Base-by-base conservation (phyloP, 768 basidiomycete species). In the Albatrellus ellisii region DNA sequence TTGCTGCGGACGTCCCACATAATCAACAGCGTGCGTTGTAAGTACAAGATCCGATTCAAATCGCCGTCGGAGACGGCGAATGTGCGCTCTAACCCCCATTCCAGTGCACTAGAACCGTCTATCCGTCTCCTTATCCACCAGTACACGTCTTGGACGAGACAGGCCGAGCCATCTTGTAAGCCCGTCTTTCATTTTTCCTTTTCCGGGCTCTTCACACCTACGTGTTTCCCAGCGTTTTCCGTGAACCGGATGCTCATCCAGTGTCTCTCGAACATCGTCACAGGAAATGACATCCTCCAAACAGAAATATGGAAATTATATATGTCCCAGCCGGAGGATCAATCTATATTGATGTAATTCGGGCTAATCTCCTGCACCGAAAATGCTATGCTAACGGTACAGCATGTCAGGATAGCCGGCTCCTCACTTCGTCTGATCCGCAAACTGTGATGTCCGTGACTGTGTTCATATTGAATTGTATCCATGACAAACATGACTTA, bases 181-280 rank as follows among this genome's bases (percentile, higher is more conserved):
- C 43, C 47, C 18, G 31, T 14, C 36, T 26, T 8, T n/a, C 12
- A 11, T 22, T 24, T 21, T 24, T 11, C 20, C 36, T 21, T 18
- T 26, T 20, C 9, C 8, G 27, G 6, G 12, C 26, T 18, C 4
- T 22, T 18, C 20, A 7, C 29, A 10, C 9, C n/a, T 15, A 22
- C 29, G 5, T 25, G n/a, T 20, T 33, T 21, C n/a, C 38, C 53
- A 92, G 90, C 73, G 44, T 67, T 74, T 41, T 61, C 68, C 0
- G 64, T 72, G 15, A 76, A 81, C 6, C 69, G 84, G 12, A 68
- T 85, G 44, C 62, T 86, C 22, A 66, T 79, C 2, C 89, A 95
- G 57, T 63, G 83, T 3, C 66, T 94, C 22, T 84, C 88, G 15
- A 95, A 95, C 57, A 65, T 89, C 18, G 70, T 92, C 25, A 88